Evolutionary conservation across 1,139 yeast species (phyloP).

Genomic region (Nakaseomyces nivariensis): DNA sequence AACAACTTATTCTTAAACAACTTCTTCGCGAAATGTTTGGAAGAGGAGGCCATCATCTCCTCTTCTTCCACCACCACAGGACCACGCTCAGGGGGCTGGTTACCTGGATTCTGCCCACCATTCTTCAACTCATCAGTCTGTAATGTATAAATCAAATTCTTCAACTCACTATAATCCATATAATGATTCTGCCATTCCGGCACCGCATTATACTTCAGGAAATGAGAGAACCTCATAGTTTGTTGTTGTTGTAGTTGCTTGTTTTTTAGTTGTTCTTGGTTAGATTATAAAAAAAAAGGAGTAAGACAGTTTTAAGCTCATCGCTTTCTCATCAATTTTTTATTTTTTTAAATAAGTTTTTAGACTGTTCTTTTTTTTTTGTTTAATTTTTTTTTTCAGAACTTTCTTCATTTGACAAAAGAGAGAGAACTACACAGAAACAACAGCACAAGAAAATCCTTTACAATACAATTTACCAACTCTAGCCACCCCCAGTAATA

Average conservation of each 20-base stretch:
- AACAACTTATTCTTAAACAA: slow-evolving; percentile 13
- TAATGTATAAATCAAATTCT: slow-evolving; percentile 53
- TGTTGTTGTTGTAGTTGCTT: not conserved
- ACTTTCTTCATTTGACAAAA: no score
- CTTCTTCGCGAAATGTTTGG: slow-evolving; percentile 10
- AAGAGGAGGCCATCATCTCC: slow-evolving; percentile 4
- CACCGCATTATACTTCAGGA: slow-evolving; percentile 63
- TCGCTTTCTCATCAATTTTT: no score
- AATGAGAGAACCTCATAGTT: slow-evolving; percentile 60
- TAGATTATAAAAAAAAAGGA: no score
- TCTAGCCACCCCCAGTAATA: no score
- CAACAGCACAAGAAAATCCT: no score
- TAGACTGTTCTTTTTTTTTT: no score
- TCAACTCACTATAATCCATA: slow-evolving; percentile 53
- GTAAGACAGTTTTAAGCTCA: no score
- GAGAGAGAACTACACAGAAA: no score
- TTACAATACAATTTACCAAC: no score
- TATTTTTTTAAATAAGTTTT: no score
- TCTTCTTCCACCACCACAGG: slow-evolving; percentile 15
- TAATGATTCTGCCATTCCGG: slow-evolving; percentile 72
- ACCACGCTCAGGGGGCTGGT: slow-evolving; percentile 6
- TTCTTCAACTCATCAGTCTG: slow-evolving; percentile 45
- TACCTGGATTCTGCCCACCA: slow-evolving; percentile 12
- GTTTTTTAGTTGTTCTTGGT: not conserved
- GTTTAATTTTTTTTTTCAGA: no score